Conservation (phyloP, 768 basidiomycete species). For the Trametes villosa region DNA sequence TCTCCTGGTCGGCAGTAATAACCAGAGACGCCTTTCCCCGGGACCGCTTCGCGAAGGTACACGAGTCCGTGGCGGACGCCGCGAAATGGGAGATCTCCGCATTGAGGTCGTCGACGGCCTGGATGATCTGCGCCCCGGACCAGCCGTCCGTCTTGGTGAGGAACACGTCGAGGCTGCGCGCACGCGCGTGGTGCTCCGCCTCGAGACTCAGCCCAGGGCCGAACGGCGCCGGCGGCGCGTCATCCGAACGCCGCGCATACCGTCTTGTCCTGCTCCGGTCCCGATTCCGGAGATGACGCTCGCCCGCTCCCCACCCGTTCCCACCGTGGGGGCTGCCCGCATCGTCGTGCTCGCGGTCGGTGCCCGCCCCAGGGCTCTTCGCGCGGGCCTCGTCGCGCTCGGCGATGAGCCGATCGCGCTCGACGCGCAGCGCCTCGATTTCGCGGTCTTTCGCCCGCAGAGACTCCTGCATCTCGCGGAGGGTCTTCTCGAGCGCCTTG, state of each 20-base stretch:
- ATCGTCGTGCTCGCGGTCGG: no score
- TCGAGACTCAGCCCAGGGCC: conserved; percentile 34
- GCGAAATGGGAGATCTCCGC: conserved; percentile 82
- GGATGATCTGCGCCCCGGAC: conserved; percentile 80
- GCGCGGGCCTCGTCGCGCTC: conserved; percentile 34
- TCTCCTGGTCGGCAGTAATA: conserved; percentile 46
- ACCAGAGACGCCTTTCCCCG: conserved; percentile 8
- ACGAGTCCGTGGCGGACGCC: conserved; percentile 72
- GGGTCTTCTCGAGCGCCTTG: conserved; percentile 61
- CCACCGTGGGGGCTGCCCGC: conserved; percentile 1
- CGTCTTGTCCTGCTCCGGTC: conserved; percentile 27
- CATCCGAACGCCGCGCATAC: conserved; percentile 25
- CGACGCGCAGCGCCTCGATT: conserved; percentile 54
- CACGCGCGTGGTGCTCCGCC: conserved; percentile 59
- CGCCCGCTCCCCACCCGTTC: conserved; percentile 4
- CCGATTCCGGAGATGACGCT: conserved; percentile 19
- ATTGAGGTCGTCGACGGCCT: conserved; percentile 80
- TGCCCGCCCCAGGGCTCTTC: no score
- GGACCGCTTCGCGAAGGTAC: conserved; percentile 38
- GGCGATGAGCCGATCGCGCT: conserved; percentile 37
- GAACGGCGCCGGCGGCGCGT: conserved; percentile 29
- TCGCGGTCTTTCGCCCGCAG: conserved; percentile 62
- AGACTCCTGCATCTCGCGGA: conserved; percentile 66
- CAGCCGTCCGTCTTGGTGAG: conserved; percentile 74
- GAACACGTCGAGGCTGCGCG: conserved; percentile 64